phyloP scores from a whole-genome alignment of 2,329 filamentous ascomycete genomes.

The Zopfia rhizophila region DNA sequence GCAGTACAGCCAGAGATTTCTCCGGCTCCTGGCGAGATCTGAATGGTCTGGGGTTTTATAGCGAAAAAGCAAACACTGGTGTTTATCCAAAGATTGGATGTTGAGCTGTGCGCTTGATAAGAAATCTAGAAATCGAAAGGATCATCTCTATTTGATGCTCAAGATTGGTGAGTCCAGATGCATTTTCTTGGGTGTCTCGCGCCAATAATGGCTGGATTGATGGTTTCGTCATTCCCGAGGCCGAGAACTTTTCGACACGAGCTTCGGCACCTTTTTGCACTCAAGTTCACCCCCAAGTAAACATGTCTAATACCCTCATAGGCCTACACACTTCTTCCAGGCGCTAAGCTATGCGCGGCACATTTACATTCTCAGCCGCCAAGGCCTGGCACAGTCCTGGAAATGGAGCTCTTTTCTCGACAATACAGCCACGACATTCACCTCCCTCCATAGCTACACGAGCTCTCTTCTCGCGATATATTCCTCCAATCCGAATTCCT shows the following conservation, averaged over 20 bases:
- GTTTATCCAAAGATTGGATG: too few relatives aligned
- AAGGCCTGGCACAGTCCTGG: conserved; percentile 48
- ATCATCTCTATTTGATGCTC: too few relatives aligned
- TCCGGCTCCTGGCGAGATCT: too few relatives aligned
- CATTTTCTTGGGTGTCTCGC: too few relatives aligned
- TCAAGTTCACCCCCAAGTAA: conserved; percentile 19
- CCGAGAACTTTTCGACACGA: conserved; percentile 38
- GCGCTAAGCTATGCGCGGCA: conserved; percentile 46
- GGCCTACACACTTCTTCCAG: conserved; percentile 19
- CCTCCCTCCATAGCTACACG: conserved; percentile 13
- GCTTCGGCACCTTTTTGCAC: conserved; percentile 25
- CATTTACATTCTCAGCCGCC: conserved; percentile 38
- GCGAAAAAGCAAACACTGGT: too few relatives aligned
- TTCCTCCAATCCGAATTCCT: conserved; percentile 6
- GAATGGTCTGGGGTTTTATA: too few relatives aligned
- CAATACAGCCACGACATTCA: conserved; percentile 36
- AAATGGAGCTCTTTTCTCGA: conserved; percentile 46
- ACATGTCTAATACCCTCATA: conserved; percentile 38
- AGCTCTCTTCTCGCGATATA: conserved; percentile 20
- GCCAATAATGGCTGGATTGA: conserved; percentile 20
- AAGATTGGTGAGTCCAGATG: too few relatives aligned
- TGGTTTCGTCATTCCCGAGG: conserved; percentile 41
- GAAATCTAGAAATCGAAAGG: too few relatives aligned
- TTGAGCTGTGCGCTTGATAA: too few relatives aligned
- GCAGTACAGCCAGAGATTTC: too few relatives aligned